Percentiles rank a stretch among this genome's conserved stretches.
Conservation (phyloP, 345 rosid genomes). For the Physaria fendleri region DNA sequence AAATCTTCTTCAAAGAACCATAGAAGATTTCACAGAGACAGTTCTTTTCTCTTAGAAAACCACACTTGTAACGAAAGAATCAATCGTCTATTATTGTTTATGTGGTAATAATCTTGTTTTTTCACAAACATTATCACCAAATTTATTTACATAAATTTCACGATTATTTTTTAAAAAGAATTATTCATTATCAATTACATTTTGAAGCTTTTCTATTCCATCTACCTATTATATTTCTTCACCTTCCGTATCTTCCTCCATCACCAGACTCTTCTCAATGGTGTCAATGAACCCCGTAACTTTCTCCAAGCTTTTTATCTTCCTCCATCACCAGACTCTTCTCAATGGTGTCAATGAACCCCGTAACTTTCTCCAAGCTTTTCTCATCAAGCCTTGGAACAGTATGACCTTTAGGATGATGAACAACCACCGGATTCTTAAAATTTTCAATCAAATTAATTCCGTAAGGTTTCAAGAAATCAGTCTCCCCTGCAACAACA, state of each 20-base stretch:
- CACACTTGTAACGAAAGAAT: conserved; percentile 2
- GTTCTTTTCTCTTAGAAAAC: too few species aligned
- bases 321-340: conserved; percentile 22
- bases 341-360: conserved; percentile 48
- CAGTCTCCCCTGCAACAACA: conserved; percentile 68
- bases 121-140: conserved; percentile 1
- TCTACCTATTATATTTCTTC: not conserved
- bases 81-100: conserved; percentile 4
- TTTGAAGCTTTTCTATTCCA: not conserved
- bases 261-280: conserved; percentile 35
- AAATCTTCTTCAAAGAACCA: too few species aligned
- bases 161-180: not conserved
- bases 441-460: conserved; percentile 42
- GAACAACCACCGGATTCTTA: conserved; percentile 50
- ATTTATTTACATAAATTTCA: not conserved
- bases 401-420: conserved; percentile 95
- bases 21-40: too few species aligned
- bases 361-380: conserved; percentile 35
- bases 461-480: conserved; percentile 72
- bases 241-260: conserved; percentile 17
- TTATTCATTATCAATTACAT: not conserved
- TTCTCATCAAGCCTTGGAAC: conserved; percentile 81
- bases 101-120: not conserved
- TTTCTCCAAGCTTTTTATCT: conserved; percentile 32
- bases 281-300: conserved; percentile 41